These are phyloP conservation scores for Paraconiothyrium sp. DNA, from an alignment of 2,329 filamentous ascomycete species.

Conservation along the genomic window DNA sequence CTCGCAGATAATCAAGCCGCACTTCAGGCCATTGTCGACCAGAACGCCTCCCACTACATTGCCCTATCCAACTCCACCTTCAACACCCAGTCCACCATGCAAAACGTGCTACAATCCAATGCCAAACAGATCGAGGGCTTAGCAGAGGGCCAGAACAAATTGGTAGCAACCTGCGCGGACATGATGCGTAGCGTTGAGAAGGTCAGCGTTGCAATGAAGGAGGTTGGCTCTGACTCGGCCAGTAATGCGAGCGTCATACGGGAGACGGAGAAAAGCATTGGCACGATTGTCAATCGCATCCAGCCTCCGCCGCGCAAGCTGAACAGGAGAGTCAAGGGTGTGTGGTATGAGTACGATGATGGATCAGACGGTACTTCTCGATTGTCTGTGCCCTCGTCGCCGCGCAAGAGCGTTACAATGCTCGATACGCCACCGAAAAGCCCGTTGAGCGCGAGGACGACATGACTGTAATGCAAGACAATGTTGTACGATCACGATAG, in stretches of 20 bases:
- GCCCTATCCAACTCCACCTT: slow-evolving; percentile 46
- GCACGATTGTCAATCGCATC: slow-evolving; percentile 33
- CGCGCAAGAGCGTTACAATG: slow-evolving; percentile 28
- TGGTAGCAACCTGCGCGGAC: slow-evolving; percentile 39
- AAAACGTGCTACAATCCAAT: slow-evolving; percentile 36
- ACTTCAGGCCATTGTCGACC: slow-evolving; percentile 40
- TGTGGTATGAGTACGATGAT: slow-evolving; percentile 51
- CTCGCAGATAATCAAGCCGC: slow-evolving; percentile 43
- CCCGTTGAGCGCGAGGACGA: slow-evolving; percentile 24
- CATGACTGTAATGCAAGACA: slow-evolving; percentile 1
- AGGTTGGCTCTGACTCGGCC: slow-evolving; percentile 26
- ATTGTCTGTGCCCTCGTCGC: slow-evolving; percentile 15
- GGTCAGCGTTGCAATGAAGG: slow-evolving; percentile 26
- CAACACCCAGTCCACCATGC: slow-evolving; percentile 34
- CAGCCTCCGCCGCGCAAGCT: slow-evolving; percentile 44
- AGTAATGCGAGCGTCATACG: slow-evolving; percentile 17
- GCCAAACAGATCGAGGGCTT: slow-evolving; percentile 41
- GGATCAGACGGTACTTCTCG: slow-evolving; percentile 10
- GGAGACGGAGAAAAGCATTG: slow-evolving; percentile 20
- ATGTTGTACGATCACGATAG: background rate
- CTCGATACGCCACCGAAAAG: slow-evolving; percentile 37
- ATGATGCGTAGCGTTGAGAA: slow-evolving; percentile 43
- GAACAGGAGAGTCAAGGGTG: slow-evolving; percentile 45
- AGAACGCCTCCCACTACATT: slow-evolving; percentile 49
- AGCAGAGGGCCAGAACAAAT: slow-evolving; percentile 37